Evolutionary conservation across 345 rosid genomes (phyloP).

Genomic region (Aquilaria yunnanensis): DNA sequence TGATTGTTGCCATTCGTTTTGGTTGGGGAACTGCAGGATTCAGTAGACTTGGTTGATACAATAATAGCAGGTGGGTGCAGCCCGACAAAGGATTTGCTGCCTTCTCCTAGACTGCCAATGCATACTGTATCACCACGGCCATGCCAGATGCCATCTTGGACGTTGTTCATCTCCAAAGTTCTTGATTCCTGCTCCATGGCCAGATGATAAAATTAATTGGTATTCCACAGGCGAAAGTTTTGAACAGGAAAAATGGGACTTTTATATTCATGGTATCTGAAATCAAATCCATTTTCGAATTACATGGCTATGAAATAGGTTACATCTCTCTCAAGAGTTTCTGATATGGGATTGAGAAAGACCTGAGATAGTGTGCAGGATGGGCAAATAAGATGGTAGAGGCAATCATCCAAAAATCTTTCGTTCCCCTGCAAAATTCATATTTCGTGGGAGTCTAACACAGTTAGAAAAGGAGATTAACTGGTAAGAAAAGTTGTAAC

Average conservation of each 20-base stretch:
- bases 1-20: conserved; percentile 11
- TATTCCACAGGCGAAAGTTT: neutral
- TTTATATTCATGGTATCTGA: neutral
- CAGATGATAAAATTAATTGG: neutral
- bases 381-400: conserved; percentile 73
- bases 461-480: too few species aligned
- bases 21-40: conserved; percentile 26
- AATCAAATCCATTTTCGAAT: neutral
- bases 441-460: too few species aligned
- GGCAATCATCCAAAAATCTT: conserved; percentile 61
- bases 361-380: conserved; percentile 86
- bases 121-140: conserved; percentile 90
- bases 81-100: conserved; percentile 41
- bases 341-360: neutral
- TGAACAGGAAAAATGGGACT: conserved; percentile 1
- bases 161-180: conserved; percentile 95
- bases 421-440: conserved; percentile 49
- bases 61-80: conserved; percentile 37
- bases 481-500: too few species aligned
- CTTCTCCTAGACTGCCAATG: conserved; percentile 52
- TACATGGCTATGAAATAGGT: neutral
- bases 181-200: conserved; percentile 59
- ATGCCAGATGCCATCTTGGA: conserved; percentile 90
- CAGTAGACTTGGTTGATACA: conserved; percentile 34
- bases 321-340: too few species aligned